phyloP scores from a whole-genome alignment of 2,329 filamentous ascomycete genomes.

The Apiospora marii region DNA sequence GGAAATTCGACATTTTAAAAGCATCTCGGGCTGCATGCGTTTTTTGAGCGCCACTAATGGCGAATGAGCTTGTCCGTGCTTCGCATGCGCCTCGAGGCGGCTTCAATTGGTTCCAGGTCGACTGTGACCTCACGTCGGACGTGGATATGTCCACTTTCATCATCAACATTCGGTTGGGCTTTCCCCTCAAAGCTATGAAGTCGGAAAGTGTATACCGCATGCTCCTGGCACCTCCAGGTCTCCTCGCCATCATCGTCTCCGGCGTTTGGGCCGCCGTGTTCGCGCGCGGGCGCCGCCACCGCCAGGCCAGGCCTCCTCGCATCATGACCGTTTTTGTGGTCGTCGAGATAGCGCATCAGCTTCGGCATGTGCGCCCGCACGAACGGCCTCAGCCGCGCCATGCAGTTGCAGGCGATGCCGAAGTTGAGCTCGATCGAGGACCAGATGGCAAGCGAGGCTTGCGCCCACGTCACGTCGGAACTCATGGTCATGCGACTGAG shows the following conservation, averaged over 20 bases:
- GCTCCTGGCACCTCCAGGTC: not conserved
- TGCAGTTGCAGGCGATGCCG: constrained; percentile 40
- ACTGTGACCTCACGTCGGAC: not conserved
- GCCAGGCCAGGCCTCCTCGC: not conserved
- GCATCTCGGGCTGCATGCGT: not conserved
- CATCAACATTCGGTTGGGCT: not conserved
- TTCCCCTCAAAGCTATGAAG: too few species aligned
- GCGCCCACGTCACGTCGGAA: constrained; percentile 37
- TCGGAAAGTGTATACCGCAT: not conserved
- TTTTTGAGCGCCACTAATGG: not conserved
- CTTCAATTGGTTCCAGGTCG: not conserved
- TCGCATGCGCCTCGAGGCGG: not conserved
- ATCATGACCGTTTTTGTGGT: not conserved
- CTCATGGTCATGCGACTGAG: not conserved
- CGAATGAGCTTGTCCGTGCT: not conserved
- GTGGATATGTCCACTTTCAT: not conserved
- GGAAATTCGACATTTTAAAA: not conserved
- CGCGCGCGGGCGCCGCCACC: not conserved
- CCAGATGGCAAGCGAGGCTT: constrained; percentile 37
- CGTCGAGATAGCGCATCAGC: constrained; percentile 25
- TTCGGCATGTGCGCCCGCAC: constrained; percentile 33
- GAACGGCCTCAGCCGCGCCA: constrained; percentile 37
- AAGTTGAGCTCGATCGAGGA: constrained; percentile 40
- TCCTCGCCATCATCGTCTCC: constrained; percentile 56
- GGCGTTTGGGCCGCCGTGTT: constrained; percentile 57